These are phyloP conservation scores for Starmerella potacharoeniae DNA, from an alignment of 805 yeast species.

Conservation along the genomic window DNA sequence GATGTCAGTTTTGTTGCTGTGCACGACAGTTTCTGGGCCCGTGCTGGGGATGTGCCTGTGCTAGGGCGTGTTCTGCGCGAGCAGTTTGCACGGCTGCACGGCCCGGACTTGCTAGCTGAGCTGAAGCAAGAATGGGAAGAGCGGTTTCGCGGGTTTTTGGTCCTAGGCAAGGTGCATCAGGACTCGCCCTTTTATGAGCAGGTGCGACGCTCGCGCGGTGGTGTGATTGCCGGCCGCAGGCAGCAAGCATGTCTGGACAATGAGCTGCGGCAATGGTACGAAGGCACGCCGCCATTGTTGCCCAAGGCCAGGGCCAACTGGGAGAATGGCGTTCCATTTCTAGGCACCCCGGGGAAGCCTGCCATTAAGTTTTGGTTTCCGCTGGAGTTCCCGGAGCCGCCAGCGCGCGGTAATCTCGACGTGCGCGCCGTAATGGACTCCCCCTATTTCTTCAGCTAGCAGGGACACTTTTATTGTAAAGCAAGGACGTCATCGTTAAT, in stretches of 20 bases:
- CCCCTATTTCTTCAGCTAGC: conserved; percentile 49
- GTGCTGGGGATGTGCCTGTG: conserved; percentile 58
- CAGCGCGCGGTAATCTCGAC: conserved; percentile 65
- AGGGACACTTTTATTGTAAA: not conserved
- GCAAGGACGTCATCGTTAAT: not conserved
- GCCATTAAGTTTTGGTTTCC: conserved; percentile 41
- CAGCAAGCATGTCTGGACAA: conserved; percentile 54
- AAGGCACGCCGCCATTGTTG: conserved; percentile 72
- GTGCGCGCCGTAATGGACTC: conserved; percentile 55
- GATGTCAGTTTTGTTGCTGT: conserved; percentile 69
- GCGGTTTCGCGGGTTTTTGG: conserved; percentile 56
- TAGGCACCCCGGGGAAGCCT: conserved; percentile 9
- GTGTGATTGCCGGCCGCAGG: conserved; percentile 8
- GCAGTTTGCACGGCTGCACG: conserved; percentile 61
- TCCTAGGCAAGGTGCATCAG: conserved; percentile 42
- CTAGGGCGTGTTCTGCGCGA: conserved; percentile 59
- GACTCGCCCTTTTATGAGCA: conserved; percentile 40
- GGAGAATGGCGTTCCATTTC: conserved; percentile 57
- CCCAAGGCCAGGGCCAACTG: conserved; percentile 36
- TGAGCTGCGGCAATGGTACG: conserved; percentile 68
- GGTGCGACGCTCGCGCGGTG: conserved; percentile 31
- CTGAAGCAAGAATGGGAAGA: conserved; percentile 62
- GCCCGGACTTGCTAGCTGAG: conserved; percentile 49
- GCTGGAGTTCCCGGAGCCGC: conserved; percentile 52
- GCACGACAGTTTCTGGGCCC: conserved; percentile 93